These are phyloP conservation scores for Camellia japonica DNA, from an alignment of 148 eudicot genomes.

Conservation along the genomic window DNA sequence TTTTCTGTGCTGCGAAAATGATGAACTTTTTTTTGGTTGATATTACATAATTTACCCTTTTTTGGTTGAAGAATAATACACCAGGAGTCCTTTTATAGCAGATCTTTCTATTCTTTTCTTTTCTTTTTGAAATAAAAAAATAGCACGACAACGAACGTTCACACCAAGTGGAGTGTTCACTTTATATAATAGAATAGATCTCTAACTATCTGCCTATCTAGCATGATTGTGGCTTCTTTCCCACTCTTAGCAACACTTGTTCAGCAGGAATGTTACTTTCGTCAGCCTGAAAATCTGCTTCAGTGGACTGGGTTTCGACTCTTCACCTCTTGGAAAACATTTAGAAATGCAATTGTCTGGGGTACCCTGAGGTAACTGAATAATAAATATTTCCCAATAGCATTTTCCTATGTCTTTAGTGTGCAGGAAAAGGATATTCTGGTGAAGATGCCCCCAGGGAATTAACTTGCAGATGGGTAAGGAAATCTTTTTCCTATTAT, in stretches of 20 bases:
- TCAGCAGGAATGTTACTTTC: background rate
- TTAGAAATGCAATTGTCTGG: background rate
- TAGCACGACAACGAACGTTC: too few relatives aligned
- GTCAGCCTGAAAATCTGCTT: background rate
- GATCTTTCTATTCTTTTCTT: too few relatives aligned
- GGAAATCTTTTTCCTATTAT: background rate
- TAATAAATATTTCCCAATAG: background rate
- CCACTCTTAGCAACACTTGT: background rate
- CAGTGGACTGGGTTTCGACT: background rate
- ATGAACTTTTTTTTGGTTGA: too few relatives aligned
- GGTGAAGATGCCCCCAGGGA: background rate
- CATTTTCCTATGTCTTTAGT: background rate
- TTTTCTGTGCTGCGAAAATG: too few relatives aligned
- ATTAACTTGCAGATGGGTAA: background rate
- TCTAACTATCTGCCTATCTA: background rate
- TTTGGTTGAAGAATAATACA: too few relatives aligned
- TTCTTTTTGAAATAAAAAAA: too few relatives aligned
- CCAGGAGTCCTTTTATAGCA: too few relatives aligned
- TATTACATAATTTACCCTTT: too few relatives aligned
- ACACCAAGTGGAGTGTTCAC: too few relatives aligned
- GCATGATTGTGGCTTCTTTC: background rate
- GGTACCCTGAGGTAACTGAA: constrained; percentile 6
- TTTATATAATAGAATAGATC: too few relatives aligned
- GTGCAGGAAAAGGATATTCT: constrained; percentile 11
- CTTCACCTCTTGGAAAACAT: background rate